Evolutionary conservation across 2,329 filamentous ascomycete species (phyloP), one percentile per base, ranked within the genome.

Genomic region (Elsinoe australis): DNA sequence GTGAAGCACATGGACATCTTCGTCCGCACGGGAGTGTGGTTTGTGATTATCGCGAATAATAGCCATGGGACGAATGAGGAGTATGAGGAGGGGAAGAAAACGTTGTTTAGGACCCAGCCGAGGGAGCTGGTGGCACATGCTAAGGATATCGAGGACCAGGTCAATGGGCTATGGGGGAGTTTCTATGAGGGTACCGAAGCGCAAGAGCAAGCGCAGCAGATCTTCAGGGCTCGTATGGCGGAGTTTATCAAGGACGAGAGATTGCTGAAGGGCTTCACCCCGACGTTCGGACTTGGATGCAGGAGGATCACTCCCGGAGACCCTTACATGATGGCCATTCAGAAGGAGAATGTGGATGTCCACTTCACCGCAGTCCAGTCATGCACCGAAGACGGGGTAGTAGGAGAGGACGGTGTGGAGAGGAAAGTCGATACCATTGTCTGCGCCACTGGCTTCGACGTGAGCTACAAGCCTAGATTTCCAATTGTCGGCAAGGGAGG

Each of bases 241-340:
- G 70, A 75, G 51, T 67, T 65, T 46, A 72, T 77, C 56, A 74
- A 72, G 52, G 72, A 76, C 50, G 62, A 74, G 51, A 61, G 72
- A 8, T 60, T 75, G 18, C 56, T 74, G 2, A 57, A 73, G 47
- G 70, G 70, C 4, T 71, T 72, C 48, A 71, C 66, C 4, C 70
- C 70, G 0, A 69, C 65, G 12, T 73, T 69, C 18, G 66, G 65
- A 9, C 52, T 72, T 29, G 71, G 71, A 1, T 73, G 68, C 49
- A 63, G 70, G 8, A 54, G 70, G n/a, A 61, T 73, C 33, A 72
- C 69, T 0, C 70, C 70, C 0, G 72, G 72, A 2, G 71, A 74
- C 54, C 70, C 70, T 1, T 75, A 75, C 53, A 71, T 75, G 66
- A 52, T 63, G 34, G 71, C 72, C 1, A 70, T 75, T 35, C 70